Evolutionary conservation across 2,329 filamentous ascomycete species (phyloP).

Genomic region (Alternaria longipes): DNA sequence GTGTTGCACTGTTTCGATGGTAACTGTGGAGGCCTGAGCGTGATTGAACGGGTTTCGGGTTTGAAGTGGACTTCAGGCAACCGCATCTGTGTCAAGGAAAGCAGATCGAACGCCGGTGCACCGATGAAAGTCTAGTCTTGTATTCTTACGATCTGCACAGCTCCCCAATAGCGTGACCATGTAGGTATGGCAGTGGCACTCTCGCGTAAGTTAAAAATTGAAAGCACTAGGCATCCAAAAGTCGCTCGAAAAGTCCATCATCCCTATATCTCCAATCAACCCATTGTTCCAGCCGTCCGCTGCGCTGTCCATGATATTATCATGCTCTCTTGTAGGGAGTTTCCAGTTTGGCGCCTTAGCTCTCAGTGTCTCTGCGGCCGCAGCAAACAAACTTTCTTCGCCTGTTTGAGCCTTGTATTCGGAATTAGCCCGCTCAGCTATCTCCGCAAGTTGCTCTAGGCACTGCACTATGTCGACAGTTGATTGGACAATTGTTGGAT

Average conservation of each 20-base stretch:
- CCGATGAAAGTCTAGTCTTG: neutral
- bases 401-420: constrained; percentile 21
- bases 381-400: constrained; percentile 26
- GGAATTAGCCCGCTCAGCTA: constrained; percentile 17
- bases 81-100: neutral
- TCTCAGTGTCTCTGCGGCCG: constrained; percentile 24
- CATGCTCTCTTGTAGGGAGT: neutral
- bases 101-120: neutral
- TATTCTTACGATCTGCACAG: neutral
- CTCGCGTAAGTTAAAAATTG: constrained; percentile 8
- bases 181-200: neutral
- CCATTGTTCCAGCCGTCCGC: constrained; percentile 1
- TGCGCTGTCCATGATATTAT: neutral
- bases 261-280: constrained; percentile 13
- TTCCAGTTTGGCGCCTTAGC: constrained; percentile 24
- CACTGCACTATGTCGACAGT: constrained; percentile 19
- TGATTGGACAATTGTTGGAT: constrained; percentile 18
- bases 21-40: neutral
- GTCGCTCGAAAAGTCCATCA: constrained; percentile 27
- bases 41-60: constrained; percentile 4
- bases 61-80: neutral
- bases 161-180: neutral
- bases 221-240: constrained; percentile 26
- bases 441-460: constrained; percentile 20
- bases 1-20: neutral